Evolutionary conservation across 768 basidiomycete genomes (phyloP).

Genomic region (Leccinum uliginosum): DNA sequence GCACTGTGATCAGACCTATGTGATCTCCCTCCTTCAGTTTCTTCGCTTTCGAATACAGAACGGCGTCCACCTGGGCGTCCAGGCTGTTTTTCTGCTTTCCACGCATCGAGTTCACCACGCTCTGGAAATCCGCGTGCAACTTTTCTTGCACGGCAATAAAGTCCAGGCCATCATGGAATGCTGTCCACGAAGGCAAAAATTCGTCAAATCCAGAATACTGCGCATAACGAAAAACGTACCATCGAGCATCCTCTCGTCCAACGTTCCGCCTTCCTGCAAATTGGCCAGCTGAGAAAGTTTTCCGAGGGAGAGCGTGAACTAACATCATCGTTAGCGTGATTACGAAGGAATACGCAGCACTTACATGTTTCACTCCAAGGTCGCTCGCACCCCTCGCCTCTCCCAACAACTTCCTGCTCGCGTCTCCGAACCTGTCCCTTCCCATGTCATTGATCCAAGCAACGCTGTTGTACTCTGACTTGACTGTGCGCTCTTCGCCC

Average conservation of each 20-base stretch:
- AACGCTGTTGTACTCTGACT: slow-evolving; percentile 47
- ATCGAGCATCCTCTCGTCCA: slow-evolving; percentile 53
- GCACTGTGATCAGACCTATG: slow-evolving; percentile 44
- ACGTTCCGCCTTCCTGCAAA: slow-evolving; percentile 39
- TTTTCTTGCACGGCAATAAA: slow-evolving; percentile 80
- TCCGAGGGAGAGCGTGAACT: slow-evolving; percentile 90
- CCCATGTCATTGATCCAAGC: slow-evolving; percentile 90
- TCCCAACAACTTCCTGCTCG: slow-evolving; percentile 57
- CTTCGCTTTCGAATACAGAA: slow-evolving; percentile 52
- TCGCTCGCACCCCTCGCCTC: slow-evolving; percentile 55
- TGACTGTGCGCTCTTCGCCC: slow-evolving; percentile 35
- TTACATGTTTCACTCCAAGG: slow-evolving; percentile 75
- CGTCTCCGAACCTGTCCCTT: slow-evolving; percentile 58
- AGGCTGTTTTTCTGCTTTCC: slow-evolving; percentile 54
- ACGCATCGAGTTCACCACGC: slow-evolving; percentile 44
- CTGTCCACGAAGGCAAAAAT: slow-evolving; percentile 34
- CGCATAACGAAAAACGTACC: slow-evolving; percentile 35
- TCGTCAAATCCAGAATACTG: slow-evolving; percentile 1
- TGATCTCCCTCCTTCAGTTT: slow-evolving; percentile 37
- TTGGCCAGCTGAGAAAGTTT: slow-evolving; percentile 79
- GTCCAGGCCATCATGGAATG: slow-evolving; percentile 83
- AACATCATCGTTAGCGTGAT: slow-evolving; percentile 7
- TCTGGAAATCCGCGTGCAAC: slow-evolving; percentile 59
- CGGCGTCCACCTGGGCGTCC: slow-evolving; percentile 64
- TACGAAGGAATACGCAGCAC: slow-evolving; percentile 15